Percentiles rank a stretch among this genome's conserved stretches.
Conservation (phyloP, 2,329 filamentous ascomycete genomes). For the Coccinonectria pachysandricola region DNA sequence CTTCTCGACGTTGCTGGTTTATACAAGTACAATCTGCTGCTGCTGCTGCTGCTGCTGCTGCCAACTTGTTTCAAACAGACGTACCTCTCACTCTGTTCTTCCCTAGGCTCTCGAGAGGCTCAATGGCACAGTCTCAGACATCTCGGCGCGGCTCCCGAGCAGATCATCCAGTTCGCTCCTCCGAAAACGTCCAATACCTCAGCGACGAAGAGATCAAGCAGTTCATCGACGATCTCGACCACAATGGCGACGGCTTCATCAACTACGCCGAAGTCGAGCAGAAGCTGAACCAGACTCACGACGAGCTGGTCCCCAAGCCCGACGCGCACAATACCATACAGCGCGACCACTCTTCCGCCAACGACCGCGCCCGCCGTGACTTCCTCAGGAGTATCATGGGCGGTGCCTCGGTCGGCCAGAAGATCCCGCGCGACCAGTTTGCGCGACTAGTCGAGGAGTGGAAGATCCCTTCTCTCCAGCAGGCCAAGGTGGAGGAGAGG, state of each 20-base stretch:
- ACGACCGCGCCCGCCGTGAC: slow-evolving; percentile 34
- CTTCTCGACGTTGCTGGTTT: too few relatives aligned
- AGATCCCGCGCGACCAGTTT: slow-evolving; percentile 38
- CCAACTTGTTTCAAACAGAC: too few relatives aligned
- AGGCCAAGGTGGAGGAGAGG: slow-evolving; percentile 35
- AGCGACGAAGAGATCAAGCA: slow-evolving; percentile 38
- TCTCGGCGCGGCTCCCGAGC: too few relatives aligned
- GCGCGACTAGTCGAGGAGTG: slow-evolving; percentile 31
- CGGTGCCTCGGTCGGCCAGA: slow-evolving; percentile 28
- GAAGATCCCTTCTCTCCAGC: slow-evolving; percentile 37
- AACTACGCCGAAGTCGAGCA: slow-evolving; percentile 41
- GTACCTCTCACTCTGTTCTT: too few relatives aligned
- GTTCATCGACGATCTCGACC: slow-evolving; percentile 43
- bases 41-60: too few relatives aligned
- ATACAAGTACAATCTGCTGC: too few relatives aligned
- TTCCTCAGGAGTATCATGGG: slow-evolving; percentile 43
- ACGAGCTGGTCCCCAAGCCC: slow-evolving; percentile 37
- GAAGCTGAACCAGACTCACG: slow-evolving; percentile 42
- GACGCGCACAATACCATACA: slow-evolving; percentile 35
- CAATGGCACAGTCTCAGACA: too few relatives aligned
- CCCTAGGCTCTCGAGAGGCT: too few relatives aligned
- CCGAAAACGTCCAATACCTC: slow-evolving; percentile 23
- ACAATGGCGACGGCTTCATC: slow-evolving; percentile 40
- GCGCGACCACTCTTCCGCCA: slow-evolving; percentile 20
- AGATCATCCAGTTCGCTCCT: slow-evolving; percentile 16